Base-by-base conservation (phyloP, 768 basidiomycete species). In the Serendipita sp. region DNA sequence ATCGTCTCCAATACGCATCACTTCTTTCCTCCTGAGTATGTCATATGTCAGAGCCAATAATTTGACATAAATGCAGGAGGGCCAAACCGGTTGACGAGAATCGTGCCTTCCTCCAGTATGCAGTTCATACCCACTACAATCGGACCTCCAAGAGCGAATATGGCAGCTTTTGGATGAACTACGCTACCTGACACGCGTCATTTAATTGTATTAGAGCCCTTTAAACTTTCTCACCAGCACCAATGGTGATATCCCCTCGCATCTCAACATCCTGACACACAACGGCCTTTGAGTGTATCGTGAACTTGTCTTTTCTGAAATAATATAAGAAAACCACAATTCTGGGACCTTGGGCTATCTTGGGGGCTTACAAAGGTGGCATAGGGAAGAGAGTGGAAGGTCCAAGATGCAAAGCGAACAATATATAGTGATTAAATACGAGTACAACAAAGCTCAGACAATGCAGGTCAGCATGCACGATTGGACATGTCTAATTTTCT, bases 181-280 rank as follows among this genome's bases (percentile, higher is more conserved):
- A 97, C 85, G 0, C 87, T 86, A 4, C 89, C 89, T 86, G 70
- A 2, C 64, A 10, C 16, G 16, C 13, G 15, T 11, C 13, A 18
- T 7, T 7, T 28, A 15, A 44, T 38, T 38, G 23, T 58, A 45
- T 35, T 36, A 15, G 15, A 35, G 3, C 44, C 23, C 52, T 8
- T 38, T 0, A 13, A 36, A 36, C 36, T 62, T 16, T 65, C 66
- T 35, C 62, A 84, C 90, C 88, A 72, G 89, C 79, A 32, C 92
- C 93, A 65, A 99, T 88, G 18, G 92, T 94, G 64, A 95, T 89
- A 70, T 93, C 88, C 62, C 96, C 95, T 72, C 91, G 90, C 69
- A 98, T 79, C 67, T 97, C 93, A 35, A 91, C 89, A 76, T 96
- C 93, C 71, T 91, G 88, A 72, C 90, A 91, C 34, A 97, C 88